Percentiles rank a stretch among this genome's conserved stretches.
Evolutionary conservation across 192 early-diverging fungal genomes (phyloP).

Genomic region (Backusella circina): DNA sequence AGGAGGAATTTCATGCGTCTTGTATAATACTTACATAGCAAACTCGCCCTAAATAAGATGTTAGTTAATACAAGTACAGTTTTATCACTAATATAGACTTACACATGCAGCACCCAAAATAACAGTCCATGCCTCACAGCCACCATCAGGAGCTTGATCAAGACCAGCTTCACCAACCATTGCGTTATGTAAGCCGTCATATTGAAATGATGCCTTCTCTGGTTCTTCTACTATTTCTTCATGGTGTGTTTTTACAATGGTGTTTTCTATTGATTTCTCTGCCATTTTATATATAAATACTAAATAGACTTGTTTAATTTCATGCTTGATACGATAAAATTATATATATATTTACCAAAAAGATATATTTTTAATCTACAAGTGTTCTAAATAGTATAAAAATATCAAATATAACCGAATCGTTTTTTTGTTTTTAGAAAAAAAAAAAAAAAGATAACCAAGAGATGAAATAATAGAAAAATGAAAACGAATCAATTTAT

Average conservation of each 20-base stretch:
- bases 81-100: not conserved
- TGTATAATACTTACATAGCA: not conserved
- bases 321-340: not conserved
- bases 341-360: not conserved
- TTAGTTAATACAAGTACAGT: not conserved
- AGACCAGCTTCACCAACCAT: not conserved
- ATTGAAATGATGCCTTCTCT: not conserved
- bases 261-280: not conserved
- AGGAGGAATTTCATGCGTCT: not conserved
- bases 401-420: not conserved
- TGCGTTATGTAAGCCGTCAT: not conserved
- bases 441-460: not conserved
- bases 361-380: not conserved
- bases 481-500: not conserved
- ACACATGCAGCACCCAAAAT: constrained; percentile 39
- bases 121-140: constrained; percentile 36
- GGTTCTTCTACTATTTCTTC: not conserved
- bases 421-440: not conserved
- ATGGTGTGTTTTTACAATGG: not conserved
- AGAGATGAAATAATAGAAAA: not conserved
- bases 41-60: not conserved
- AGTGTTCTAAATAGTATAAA: not conserved
- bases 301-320: not conserved
- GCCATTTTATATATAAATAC: not conserved
- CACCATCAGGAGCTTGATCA: constrained; percentile 38